A percentile compares a stretch with the other conserved stretches of the same genome.
Conservation (phyloP, 1,284 basidiomycete species). For the Trichosporon faecale region DNA sequence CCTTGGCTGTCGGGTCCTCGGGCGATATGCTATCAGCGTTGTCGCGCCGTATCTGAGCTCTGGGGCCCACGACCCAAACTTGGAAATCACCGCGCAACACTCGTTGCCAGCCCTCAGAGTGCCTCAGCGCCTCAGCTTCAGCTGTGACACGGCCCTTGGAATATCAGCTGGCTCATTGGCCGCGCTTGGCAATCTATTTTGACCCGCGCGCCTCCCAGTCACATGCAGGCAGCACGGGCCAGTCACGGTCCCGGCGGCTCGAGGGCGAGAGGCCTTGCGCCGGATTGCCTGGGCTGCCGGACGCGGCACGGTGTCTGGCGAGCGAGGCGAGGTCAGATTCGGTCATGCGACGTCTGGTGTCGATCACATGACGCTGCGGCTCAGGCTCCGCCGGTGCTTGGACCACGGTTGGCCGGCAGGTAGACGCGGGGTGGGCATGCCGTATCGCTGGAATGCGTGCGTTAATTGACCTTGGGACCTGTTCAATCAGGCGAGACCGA, state of each 20-base stretch:
- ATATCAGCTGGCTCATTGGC: background rate
- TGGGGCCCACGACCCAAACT: background rate
- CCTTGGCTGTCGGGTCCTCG: background rate
- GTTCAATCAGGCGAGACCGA: background rate
- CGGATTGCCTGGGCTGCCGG: background rate
- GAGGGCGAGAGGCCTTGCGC: background rate
- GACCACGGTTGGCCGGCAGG: background rate
- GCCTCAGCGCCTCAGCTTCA: background rate
- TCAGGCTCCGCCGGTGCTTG: background rate
- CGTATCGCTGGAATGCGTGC: background rate
- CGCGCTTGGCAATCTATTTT: background rate
- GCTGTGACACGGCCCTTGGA: background rate
- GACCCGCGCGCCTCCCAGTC: background rate
- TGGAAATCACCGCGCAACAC: background rate
- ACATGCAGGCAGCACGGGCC: background rate
- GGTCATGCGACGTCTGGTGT: background rate
- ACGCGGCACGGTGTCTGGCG: background rate
- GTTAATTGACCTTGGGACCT: background rate
- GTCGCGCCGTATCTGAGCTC: background rate
- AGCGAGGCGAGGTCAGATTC: background rate
- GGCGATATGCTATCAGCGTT: background rate
- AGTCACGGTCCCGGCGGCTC: background rate
- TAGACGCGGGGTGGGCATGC: background rate
- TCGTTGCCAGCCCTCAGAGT: background rate
- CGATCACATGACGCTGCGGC: background rate